phyloP scores from a whole-genome alignment of 352 stramenopile genomes.

The Stephanocyclus meneghinianus region DNA sequence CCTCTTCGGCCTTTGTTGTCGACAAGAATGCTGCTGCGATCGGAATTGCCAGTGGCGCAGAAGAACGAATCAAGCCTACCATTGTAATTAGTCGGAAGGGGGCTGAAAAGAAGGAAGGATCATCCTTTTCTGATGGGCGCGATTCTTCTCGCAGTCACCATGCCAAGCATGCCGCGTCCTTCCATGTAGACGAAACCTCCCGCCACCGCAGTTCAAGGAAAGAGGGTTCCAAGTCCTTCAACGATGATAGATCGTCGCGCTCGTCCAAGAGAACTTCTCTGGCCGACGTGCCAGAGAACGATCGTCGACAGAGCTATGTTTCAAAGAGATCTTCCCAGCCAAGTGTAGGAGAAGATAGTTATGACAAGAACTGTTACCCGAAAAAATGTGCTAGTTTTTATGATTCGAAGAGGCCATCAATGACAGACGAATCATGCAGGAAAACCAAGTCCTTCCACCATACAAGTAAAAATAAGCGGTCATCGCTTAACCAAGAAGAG shows the following conservation, averaged over 20 bases:
- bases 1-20: constrained; percentile 16
- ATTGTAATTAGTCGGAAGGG: constrained; percentile 3
- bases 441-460: constrained; percentile 15
- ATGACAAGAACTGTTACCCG: background rate
- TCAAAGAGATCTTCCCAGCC: constrained; percentile 8
- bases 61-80: background rate
- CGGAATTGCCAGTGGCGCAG: background rate
- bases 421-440: background rate
- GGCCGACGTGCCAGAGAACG: background rate
- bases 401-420: constrained; percentile 3
- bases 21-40: background rate
- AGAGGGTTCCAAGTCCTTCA: constrained; percentile 3
- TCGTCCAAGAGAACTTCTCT: constrained; percentile 1
- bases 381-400: constrained; percentile 5
- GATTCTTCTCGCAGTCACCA: background rate
- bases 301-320: background rate
- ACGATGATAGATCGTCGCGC: background rate
- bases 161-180: background rate
- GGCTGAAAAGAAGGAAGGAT: background rate
- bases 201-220: background rate
- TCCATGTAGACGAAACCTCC: background rate
- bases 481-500: constrained; percentile 3
- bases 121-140: background rate
- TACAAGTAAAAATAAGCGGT: background rate
- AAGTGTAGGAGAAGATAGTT: constrained; percentile 6